Base-by-base conservation (phyloP, 2,329 filamentous ascomycete genomes). In the Colletotrichum sp. region DNA sequence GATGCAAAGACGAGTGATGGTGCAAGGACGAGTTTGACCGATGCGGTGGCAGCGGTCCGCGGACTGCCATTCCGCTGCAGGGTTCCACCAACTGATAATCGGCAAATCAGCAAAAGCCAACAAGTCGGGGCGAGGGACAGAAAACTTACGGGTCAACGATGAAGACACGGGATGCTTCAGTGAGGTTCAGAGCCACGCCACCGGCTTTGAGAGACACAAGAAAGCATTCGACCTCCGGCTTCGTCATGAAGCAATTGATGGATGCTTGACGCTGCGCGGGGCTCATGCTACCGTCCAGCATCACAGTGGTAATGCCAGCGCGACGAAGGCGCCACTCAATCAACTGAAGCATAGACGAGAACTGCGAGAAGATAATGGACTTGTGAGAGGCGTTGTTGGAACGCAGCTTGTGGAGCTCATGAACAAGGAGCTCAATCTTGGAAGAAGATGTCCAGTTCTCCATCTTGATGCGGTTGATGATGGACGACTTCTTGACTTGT, bases 31-130 rank as follows among this genome's bases (percentile, higher is more conserved):
- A 62, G 93, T 95, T 87, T 99, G 97, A 36, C 97, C 97, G 79
- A 98, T 99, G 71, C 97, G 96, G 85, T 98, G 97, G 82, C 94
- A 96, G 78, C 95, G 91, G 83, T 99, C 97, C 4, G 97, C 97
- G 77, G 94, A 97, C 86, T 99, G 97, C 97, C 97, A 99, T 86
- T 99, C 97, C 0, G 96, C 96, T n/a, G 96, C 96, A n/a, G 97
- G 97, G 80, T 98, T 98, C 97, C 97, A 99, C 97, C 97, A 98
- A 79, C 94, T 96, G 34, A 30, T 79, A 43, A 77, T 25, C 13
- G 36, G 75, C 30, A 6, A 22, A 68, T 86, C 76, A 84, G 79
- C 32, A 67, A 4, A 18, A 25, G 5, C 1, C 25, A 5, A 2
- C 25, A 7, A 67, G 56, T 75, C 36, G 27, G 9, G 18, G 48